phyloP scores from a whole-genome alignment of 2,329 filamentous ascomycete genomes.

The Fusarium torulosum region DNA sequence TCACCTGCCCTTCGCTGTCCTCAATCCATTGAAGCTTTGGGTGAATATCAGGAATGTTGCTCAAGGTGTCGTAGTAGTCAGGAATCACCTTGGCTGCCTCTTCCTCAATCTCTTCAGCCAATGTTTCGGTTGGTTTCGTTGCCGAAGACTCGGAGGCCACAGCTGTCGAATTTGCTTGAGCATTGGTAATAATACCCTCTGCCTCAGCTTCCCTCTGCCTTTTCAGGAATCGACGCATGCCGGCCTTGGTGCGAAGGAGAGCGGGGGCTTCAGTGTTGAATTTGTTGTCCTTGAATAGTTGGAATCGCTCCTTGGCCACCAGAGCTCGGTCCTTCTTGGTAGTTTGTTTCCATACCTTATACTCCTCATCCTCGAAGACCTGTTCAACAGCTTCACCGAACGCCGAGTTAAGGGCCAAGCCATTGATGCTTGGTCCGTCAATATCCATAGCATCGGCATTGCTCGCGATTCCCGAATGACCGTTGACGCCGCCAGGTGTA shows the following conservation, averaged over 20 bases:
- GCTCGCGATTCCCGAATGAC: slow-evolving; percentile 74
- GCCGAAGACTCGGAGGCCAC: slow-evolving; percentile 60
- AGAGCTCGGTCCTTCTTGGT: slow-evolving; percentile 95
- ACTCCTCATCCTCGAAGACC: slow-evolving; percentile 90
- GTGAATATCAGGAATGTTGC: slow-evolving; percentile 85
- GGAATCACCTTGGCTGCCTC: slow-evolving; percentile 87
- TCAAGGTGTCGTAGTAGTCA: slow-evolving; percentile 93
- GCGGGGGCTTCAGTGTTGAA: slow-evolving; percentile 91
- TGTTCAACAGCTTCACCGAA: slow-evolving; percentile 78
- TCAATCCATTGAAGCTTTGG: slow-evolving; percentile 86
- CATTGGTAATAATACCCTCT: slow-evolving; percentile 56
- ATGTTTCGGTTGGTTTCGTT: slow-evolving; percentile 73
- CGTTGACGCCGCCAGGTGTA: slow-evolving; percentile 80
- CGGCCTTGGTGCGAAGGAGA: slow-evolving; percentile 83
- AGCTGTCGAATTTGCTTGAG: slow-evolving; percentile 54
- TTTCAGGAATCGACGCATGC: slow-evolving; percentile 89
- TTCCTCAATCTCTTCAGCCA: slow-evolving; percentile 95
- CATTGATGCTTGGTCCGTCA: slow-evolving; percentile 79
- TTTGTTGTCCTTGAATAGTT: slow-evolving; percentile 86
- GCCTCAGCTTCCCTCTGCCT: slow-evolving; percentile 78
- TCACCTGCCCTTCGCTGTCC: slow-evolving; percentile 87
- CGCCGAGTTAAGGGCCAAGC: slow-evolving; percentile 72
- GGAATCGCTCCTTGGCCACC: slow-evolving; percentile 85
- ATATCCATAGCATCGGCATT: slow-evolving; percentile 90
- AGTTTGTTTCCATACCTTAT: slow-evolving; percentile 98